These are phyloP conservation scores for Cercis canadensis DNA, from an alignment of 306 rosid species.

Conservation along the genomic window DNA sequence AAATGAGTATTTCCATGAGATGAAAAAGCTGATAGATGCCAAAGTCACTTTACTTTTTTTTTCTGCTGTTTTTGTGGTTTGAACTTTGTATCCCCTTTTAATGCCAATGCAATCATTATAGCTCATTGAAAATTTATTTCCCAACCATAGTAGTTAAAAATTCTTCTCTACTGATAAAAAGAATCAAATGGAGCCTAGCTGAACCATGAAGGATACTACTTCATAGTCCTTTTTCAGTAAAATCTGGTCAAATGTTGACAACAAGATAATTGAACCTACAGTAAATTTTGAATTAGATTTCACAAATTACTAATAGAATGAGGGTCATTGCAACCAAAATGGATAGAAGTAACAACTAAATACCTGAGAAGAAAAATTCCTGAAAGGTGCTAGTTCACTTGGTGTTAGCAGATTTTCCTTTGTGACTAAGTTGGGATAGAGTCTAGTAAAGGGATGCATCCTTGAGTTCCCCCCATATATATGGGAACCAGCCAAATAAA, in stretches of 20 bases:
- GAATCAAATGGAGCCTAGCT: not conserved
- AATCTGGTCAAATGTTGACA: not conserved
- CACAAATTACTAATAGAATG: too few relatives aligned
- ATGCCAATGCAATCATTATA: not conserved
- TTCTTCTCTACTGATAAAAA: not conserved
- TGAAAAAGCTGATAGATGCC: too few relatives aligned
- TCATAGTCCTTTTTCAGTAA: not conserved
- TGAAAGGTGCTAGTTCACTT: slow-evolving; percentile 79
- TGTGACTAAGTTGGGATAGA: slow-evolving; percentile 86
- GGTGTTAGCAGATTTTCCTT: slow-evolving; percentile 81
- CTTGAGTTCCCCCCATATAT: slow-evolving; percentile 78
- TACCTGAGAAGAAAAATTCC: slow-evolving; percentile 93
- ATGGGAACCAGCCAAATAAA: slow-evolving; percentile 89
- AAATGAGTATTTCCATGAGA: too few relatives aligned
- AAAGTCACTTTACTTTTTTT: too few relatives aligned
- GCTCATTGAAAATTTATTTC: not conserved
- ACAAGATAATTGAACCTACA: too few relatives aligned
- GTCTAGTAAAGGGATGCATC: slow-evolving; percentile 75
- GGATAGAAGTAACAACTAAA: not conserved
- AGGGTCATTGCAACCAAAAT: too few relatives aligned
- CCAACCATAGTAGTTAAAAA: too few relatives aligned
- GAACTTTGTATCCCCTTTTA: too few relatives aligned
- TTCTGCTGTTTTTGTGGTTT: too few relatives aligned
- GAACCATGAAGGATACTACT: not conserved
- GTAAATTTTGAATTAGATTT: too few relatives aligned